These are phyloP conservation scores for Rhizopogon vinicolor DNA, from an alignment of 768 basidiomycete genomes.

Conservation along the genomic window DNA sequence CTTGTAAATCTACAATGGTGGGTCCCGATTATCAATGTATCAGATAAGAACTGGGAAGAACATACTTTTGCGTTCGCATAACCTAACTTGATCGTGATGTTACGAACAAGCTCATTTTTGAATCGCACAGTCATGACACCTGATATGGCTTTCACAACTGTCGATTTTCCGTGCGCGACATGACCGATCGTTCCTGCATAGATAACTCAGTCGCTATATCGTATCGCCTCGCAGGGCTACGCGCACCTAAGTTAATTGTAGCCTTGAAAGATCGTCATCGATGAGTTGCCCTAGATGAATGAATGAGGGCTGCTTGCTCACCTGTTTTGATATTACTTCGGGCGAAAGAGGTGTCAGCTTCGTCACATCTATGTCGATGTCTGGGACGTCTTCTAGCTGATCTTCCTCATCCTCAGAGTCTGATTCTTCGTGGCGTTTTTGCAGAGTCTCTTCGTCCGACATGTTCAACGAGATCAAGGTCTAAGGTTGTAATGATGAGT, in stretches of 20 bases:
- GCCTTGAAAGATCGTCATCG: conserved; percentile 48
- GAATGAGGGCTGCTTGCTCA: conserved; percentile 28
- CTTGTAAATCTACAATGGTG: conserved; percentile 80
- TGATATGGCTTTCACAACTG: conserved; percentile 97
- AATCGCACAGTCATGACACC: conserved; percentile 98
- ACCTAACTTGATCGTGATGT: conserved; percentile 99
- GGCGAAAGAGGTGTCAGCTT: conserved; percentile 86
- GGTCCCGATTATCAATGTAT: not conserved
- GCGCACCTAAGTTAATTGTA: conserved; percentile 85
- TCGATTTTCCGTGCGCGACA: conserved; percentile 97
- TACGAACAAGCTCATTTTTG: conserved; percentile 98
- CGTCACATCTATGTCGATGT: conserved; percentile 74
- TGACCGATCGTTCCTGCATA: conserved; percentile 90
- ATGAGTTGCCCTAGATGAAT: not conserved
- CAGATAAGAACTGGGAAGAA: conserved; percentile 9
- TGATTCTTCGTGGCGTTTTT: conserved; percentile 62
- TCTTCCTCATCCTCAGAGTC: conserved; percentile 68
- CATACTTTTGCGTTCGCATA: conserved; percentile 98
- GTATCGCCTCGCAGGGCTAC: not conserved
- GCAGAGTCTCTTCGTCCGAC: conserved; percentile 64
- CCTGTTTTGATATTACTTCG: conserved; percentile 89
- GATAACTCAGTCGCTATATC: not conserved
- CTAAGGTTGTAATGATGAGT: not conserved
- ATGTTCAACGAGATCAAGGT: conserved; percentile 30
- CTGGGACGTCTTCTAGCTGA: conserved; percentile 48